Evolutionary conservation across 805 yeast genomes (phyloP).

Genomic region (Ogataea trehalophila): DNA sequence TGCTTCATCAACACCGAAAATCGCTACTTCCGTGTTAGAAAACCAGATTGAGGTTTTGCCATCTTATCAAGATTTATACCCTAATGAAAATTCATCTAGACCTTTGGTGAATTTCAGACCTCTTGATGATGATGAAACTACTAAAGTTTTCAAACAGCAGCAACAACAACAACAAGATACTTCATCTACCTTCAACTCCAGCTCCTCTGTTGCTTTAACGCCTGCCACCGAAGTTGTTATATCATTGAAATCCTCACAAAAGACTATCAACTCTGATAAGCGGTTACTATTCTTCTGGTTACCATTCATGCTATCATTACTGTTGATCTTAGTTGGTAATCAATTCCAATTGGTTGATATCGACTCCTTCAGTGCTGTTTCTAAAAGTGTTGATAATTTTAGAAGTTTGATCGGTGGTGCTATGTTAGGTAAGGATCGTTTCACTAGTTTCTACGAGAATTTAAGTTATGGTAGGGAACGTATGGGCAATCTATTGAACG

Average conservation of each 20-base stretch:
- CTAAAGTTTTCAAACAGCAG: not conserved
- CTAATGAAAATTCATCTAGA: constrained; percentile 36
- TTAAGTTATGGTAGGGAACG: constrained; percentile 28
- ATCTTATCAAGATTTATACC: constrained; percentile 71
- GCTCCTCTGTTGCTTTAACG: not conserved
- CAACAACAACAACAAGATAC: not conserved
- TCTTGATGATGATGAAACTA: constrained; percentile 12
- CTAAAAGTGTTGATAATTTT: constrained; percentile 33
- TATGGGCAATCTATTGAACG: constrained; percentile 31
- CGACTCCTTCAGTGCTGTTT: constrained; percentile 16
- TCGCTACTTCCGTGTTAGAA: constrained; percentile 14
- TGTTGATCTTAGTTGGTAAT: constrained; percentile 34
- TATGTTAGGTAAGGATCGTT: constrained; percentile 44
- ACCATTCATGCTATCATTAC: constrained; percentile 60
- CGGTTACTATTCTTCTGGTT: constrained; percentile 90
- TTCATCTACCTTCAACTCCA: no score
- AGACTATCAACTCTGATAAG: constrained; percentile 62
- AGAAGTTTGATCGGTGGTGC: constrained; percentile 43
- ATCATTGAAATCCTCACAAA: constrained; percentile 30
- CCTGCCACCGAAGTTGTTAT: constrained; percentile 10
- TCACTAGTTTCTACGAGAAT: constrained; percentile 30
- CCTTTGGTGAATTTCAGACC: constrained; percentile 27
- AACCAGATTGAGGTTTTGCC: constrained; percentile 47
- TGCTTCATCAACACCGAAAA: constrained; percentile 11
- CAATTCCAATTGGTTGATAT: constrained; percentile 23